Base-by-base conservation (phyloP, 2,329 filamentous ascomycete genomes). In the Aspergillus alliaceus region DNA sequence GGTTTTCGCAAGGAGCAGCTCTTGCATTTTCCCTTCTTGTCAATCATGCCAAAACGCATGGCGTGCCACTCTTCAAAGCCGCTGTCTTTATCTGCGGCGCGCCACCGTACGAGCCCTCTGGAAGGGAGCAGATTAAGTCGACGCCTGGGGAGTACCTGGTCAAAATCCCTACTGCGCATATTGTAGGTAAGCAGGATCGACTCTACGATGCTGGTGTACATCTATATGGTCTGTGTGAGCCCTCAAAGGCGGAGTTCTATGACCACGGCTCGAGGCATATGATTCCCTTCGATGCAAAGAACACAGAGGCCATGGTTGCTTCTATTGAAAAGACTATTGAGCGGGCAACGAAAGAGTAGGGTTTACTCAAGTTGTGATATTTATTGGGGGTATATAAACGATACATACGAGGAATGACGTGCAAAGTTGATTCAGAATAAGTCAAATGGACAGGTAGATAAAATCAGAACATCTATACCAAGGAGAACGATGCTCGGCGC, bases 101-200 rank as follows among this genome's bases (percentile, higher is more conserved):
- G 3, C 20, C 44, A 24, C 68, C 70, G 15, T 72, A 60, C 59
- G 66, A 70, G 4, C 47, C 59, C 25, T 58, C 63, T 3, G 70
- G 69, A 14, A 42, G 58, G 53, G 55, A 61, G 54, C 37, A 56
- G 22, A 35, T 69, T 5, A 8, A 27, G 20, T 34, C 54, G 47
- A 34, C 27, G 40, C 53, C 12, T 24, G 50, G 59, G 56, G 59
- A 51, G n/a, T 66, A 63, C 37, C 57, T 60, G 11, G 63, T 72
- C 32, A 54, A 37, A n/a, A 75, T 77, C 25, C 73, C 73, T 3
- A 76, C 75, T 15, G 69, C 73, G 12, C 70, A 77, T 67, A 68
- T 77, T 8, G 72, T 74, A 18, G 75, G 75, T 0, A 67, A 63
- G 47, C 64, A 69, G 61, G 75, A 77, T 66, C 55, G 65, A 11